Percentiles rank a stretch among this genome's conserved stretches.
These are phyloP conservation scores for Fusarium devonianum DNA, from an alignment of 2,329 filamentous ascomycete species.

Conservation along the genomic window DNA sequence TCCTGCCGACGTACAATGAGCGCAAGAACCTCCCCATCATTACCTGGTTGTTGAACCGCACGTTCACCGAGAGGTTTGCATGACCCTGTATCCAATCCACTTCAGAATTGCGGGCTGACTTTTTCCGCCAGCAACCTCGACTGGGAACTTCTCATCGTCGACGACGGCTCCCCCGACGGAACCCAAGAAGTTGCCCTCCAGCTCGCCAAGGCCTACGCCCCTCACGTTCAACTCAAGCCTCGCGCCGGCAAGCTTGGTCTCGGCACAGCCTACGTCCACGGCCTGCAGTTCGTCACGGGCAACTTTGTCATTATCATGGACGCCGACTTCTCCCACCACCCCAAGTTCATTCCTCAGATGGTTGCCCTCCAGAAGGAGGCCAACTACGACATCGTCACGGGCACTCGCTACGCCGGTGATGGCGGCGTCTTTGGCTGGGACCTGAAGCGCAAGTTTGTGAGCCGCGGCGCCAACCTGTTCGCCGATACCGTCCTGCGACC, in stretches of 20 bases:
- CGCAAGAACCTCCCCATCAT: constrained; percentile 96
- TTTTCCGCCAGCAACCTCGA: constrained; percentile 77
- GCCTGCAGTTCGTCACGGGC: constrained; percentile 85
- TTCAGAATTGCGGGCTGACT: constrained; percentile 6
- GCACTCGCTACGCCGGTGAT: constrained; percentile 88
- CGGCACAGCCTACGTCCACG: constrained; percentile 95
- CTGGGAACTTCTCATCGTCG: constrained; percentile 97
- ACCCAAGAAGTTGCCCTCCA: constrained; percentile 91
- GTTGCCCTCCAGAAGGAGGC: constrained; percentile 77
- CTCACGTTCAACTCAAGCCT: constrained; percentile 82
- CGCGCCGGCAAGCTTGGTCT: constrained; percentile 96
- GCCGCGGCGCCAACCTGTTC: constrained; percentile 89
- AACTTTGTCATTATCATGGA: constrained; percentile 99
- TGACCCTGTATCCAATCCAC: accelerated
- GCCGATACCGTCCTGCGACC: constrained; percentile 93
- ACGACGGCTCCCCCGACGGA: constrained; percentile 96
- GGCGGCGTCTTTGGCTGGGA: constrained; percentile 97
- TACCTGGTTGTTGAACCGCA: constrained; percentile 90
- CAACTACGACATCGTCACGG: constrained; percentile 95
- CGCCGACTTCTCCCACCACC: constrained; percentile 98
- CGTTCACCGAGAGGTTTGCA: constrained; percentile 83
- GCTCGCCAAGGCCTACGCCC: constrained; percentile 83
- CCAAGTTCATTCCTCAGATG: constrained; percentile 98
- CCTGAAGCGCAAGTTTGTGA: constrained; percentile 85
- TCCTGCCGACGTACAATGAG: constrained; percentile 98